Conservation (phyloP, 306 rosid species). For the Pterocarpus santalinus region DNA sequence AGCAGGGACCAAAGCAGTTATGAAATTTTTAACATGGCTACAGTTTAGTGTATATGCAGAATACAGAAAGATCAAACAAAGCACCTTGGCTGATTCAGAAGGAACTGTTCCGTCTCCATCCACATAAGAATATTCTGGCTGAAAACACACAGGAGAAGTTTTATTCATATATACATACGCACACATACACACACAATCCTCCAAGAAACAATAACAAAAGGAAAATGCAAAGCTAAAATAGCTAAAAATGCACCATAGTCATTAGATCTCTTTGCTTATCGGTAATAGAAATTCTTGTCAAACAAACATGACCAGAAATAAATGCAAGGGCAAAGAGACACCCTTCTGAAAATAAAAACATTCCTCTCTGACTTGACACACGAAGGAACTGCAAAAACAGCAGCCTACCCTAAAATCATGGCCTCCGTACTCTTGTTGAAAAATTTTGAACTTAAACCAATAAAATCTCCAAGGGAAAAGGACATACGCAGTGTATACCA, state of each 20-base stretch:
- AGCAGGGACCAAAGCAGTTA: conserved; percentile 22
- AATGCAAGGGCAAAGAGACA: not conserved
- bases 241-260: conserved; percentile 1
- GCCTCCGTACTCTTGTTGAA: not conserved
- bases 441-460: not conserved
- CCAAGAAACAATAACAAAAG: conserved; percentile 1
- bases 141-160: conserved; percentile 47
- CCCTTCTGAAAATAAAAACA: not conserved
- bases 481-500: not conserved
- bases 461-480: not conserved
- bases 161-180: conserved; percentile 14
- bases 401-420: conserved; percentile 5
- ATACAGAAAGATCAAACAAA: conserved; percentile 44
- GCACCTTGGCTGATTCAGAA: conserved; percentile 87
- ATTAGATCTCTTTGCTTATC: conserved; percentile 9
- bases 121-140: conserved; percentile 86
- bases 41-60: conserved; percentile 21
- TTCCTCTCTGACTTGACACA: conserved; percentile 7
- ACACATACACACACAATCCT: conserved; percentile 7
- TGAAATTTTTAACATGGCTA: conserved; percentile 22
- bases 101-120: conserved; percentile 97
- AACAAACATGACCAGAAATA: conserved; percentile 27
- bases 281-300: not conserved
- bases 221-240: conserved; percentile 22
- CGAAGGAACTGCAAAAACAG: not conserved